Base-by-base conservation (phyloP, 495 filamentous ascomycete genomes). In the Penicillium coprophilum region DNA sequence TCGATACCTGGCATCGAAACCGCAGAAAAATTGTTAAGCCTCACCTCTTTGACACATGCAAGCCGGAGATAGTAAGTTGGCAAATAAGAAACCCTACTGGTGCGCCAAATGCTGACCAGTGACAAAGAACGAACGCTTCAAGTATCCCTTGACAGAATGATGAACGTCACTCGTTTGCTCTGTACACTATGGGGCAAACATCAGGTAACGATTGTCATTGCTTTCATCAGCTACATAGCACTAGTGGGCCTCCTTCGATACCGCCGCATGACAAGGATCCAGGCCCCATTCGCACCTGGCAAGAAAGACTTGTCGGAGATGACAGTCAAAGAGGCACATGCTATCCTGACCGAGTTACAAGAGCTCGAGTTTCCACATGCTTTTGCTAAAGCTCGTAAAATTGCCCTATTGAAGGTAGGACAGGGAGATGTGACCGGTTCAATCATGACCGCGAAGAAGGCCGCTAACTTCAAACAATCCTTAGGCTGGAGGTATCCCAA, bases 401-500 rank as follows among this genome's bases (percentile, higher is more conserved):
- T 74, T 10, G 61, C 71, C 32, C 46, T 72, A 20, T 50, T 74
- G 10, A 74, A 72, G 65, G 67, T 72, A 55, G 12, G 38, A 48
- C 44, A 23, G 4, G 15, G 3, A 46, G 15, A 3, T 17, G 2
- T 46, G 44, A 3, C 24, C 24, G 15, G 32, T 36, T n/a, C 32
- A 15, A 36, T 3, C 1, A 12, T 2, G 2, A 54, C 9, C 6
- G 7, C 11, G 4, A 17, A n/a, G 17, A 6, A n/a, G n/a, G 10
- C 11, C n/a, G 0, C 48, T 50, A 21, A 40, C 5, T 24, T 46
- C n/a, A 46, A 30, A 15, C 47, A 19, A 38, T 11, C 24, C 41
- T 30, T 47, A 74, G 69, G 59, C 70, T n/a, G 70, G 69, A 40
- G 66, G 58, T 17, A 74, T 74, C 43, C 68, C 71, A 8, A 71